These are phyloP conservation scores for Westerdykella aurantiaca DNA, from an alignment of 2,329 filamentous ascomycete genomes.

Conservation along the genomic window DNA sequence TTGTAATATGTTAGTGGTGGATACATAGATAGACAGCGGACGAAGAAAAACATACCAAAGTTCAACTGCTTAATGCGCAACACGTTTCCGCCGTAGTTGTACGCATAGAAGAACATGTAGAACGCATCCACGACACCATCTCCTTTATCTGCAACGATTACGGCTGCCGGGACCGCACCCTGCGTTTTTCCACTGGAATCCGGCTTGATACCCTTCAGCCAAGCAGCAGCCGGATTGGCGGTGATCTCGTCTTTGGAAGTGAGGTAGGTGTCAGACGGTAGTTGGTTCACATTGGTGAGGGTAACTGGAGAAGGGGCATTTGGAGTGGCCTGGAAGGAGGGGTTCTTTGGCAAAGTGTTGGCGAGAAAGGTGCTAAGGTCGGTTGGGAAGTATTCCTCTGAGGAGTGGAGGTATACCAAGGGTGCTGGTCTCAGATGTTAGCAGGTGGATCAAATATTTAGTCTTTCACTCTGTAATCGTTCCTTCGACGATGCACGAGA, in stretches of 20 bases:
- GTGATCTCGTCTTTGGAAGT: constrained; percentile 42
- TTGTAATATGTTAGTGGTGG: constrained; percentile 6
- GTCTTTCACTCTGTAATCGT: too few relatives aligned
- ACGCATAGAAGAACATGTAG: constrained; percentile 59
- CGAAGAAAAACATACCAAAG: constrained; percentile 33
- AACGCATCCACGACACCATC: constrained; percentile 52
- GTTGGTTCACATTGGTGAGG: constrained; percentile 40
- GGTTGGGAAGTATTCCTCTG: constrained; percentile 41
- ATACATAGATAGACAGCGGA: not conserved
- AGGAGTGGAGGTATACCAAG: constrained; percentile 41
- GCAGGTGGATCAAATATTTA: too few relatives aligned
- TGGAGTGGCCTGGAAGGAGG: constrained; percentile 24
- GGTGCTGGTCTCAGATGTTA: constrained; percentile 30
- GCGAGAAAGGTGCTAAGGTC: constrained; percentile 40
- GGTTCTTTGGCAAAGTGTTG: constrained; percentile 37
- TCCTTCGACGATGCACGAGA: not conserved
- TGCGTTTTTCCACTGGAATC: constrained; percentile 47
- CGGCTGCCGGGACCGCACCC: constrained; percentile 45
- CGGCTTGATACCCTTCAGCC: constrained; percentile 50
- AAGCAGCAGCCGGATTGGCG: constrained; percentile 31
- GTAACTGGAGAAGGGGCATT: constrained; percentile 35
- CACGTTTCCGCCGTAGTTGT: constrained; percentile 51
- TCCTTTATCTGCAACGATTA: constrained; percentile 56
- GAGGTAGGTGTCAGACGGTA: constrained; percentile 41
- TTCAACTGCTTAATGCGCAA: constrained; percentile 37